A percentile compares a stretch with the other conserved stretches of the same genome.
phyloP scores from a whole-genome alignment of 2,329 filamentous ascomycete species.

The Akanthomyces dipterigenus region DNA sequence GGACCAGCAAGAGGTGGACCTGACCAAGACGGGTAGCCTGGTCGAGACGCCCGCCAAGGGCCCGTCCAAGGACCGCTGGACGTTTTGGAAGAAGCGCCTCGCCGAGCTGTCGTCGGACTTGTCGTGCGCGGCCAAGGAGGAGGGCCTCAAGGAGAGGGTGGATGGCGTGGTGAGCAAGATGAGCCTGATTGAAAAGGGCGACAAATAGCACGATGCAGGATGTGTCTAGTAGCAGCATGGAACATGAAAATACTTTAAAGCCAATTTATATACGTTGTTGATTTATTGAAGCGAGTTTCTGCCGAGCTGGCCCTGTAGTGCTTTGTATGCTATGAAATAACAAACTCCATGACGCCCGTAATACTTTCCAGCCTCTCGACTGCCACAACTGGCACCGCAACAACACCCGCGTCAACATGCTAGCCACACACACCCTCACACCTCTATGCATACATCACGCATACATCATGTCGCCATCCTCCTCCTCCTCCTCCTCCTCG shows the following conservation, averaged over 20 bases:
- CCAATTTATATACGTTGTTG: not conserved
- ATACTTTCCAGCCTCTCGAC: not conserved
- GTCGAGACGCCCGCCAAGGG: constrained; percentile 13
- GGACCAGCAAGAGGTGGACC: constrained; percentile 16
- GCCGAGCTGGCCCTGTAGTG: not conserved
- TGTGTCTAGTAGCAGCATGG: not conserved
- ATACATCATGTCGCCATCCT: constrained; percentile 44
- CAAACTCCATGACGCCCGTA: constrained; percentile 19
- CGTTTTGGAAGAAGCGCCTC: constrained; percentile 25
- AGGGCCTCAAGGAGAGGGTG: constrained; percentile 17
- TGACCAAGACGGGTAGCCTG: constrained; percentile 18
- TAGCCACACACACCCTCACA: too few relatives aligned
- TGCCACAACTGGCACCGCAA: constrained; percentile 7
- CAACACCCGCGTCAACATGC: not conserved
- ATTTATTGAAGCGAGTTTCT: not conserved
- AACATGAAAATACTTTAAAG: not conserved
- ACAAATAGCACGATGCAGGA: not conserved
- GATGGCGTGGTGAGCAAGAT: constrained; percentile 19
- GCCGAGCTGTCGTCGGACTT: constrained; percentile 16
- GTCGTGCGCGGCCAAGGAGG: constrained; percentile 10
- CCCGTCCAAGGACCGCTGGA: constrained; percentile 23
- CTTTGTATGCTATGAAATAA: constrained; percentile 1
- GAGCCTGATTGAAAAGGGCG: constrained; percentile 16
- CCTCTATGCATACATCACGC: constrained; percentile 33
- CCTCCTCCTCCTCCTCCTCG: constrained; percentile 39